Evolutionary conservation across 129 eudicot genomes (phyloP).

Genomic region (Lactuca sativa): DNA sequence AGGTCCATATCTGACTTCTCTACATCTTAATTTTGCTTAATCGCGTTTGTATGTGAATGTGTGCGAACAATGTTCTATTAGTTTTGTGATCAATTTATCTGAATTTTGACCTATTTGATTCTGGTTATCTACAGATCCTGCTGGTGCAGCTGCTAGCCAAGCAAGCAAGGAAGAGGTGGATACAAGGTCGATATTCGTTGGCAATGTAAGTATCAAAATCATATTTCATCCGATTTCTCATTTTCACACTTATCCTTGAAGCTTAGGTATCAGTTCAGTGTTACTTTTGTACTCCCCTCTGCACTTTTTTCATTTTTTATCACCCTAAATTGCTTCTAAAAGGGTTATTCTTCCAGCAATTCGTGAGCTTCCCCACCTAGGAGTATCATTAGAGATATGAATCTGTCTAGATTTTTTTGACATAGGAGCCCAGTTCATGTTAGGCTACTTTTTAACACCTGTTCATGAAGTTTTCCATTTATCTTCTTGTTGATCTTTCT

Average conservation of each 20-base stretch:
- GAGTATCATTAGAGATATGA: too few relatives aligned
- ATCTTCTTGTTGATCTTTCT: too few relatives aligned
- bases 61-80: not conserved
- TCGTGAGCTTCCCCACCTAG: too few relatives aligned
- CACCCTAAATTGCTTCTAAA: too few relatives aligned
- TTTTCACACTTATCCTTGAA: not conserved
- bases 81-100: not conserved
- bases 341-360: too few relatives aligned
- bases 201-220: slow-evolving; percentile 71
- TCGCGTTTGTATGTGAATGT: not conserved
- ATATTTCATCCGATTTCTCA: not conserved
- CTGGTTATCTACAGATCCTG: slow-evolving; percentile 59
- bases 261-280: too few relatives aligned
- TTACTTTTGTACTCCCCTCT: too few relatives aligned
- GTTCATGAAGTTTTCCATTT: too few relatives aligned
- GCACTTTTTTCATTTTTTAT: too few relatives aligned
- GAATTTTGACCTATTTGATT: not conserved
- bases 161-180: slow-evolving; percentile 91
- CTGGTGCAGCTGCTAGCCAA: slow-evolving; percentile 66
- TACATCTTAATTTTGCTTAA: not conserved
- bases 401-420: too few relatives aligned
- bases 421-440: too few relatives aligned
- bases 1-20: not conserved
- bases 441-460: too few relatives aligned
- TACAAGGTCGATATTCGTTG: slow-evolving; percentile 80